Percentiles rank a stretch among this genome's conserved stretches.
These are phyloP conservation scores for Solanum etuberosum DNA, from an alignment of 257 asterid genomes.

Conservation along the genomic window DNA sequence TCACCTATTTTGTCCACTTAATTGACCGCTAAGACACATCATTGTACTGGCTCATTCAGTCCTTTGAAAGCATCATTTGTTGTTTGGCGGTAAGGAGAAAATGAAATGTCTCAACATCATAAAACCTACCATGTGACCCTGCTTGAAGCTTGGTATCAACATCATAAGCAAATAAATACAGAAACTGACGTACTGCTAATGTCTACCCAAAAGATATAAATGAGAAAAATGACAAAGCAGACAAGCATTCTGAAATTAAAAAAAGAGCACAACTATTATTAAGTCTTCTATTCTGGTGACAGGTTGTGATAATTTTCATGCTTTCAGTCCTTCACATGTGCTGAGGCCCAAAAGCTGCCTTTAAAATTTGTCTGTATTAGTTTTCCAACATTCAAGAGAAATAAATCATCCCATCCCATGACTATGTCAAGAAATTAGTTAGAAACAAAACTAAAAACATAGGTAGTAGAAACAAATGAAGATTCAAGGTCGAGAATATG, in stretches of 20 bases:
- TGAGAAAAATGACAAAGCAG: not conserved
- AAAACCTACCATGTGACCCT: constrained; percentile 20
- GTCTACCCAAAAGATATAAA: not conserved
- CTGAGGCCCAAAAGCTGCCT: constrained; percentile 8
- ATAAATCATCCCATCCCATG: not conserved
- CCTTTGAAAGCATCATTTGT: not conserved
- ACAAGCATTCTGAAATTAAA: not conserved
- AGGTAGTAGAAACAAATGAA: not conserved
- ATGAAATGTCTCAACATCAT: constrained; percentile 6
- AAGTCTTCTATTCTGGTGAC: constrained; percentile 1
- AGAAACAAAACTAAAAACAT: not conserved
- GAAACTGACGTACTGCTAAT: not conserved
- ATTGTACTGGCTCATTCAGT: not conserved
- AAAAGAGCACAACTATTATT: constrained; percentile 4
- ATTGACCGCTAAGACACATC: not conserved
- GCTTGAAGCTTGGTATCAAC: not conserved
- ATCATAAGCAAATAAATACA: not conserved
- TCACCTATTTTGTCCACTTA: not conserved
- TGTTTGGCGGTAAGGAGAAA: not conserved
- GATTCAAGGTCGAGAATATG: not conserved
- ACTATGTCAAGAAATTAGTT: not conserved
- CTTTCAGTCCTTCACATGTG: constrained; percentile 9
- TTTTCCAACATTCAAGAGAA: not conserved
- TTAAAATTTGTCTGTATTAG: not conserved
- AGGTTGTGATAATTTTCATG: not conserved